A percentile compares a stretch with the other conserved stretches of the same genome.
phyloP scores from a whole-genome alignment of 1,284 basidiomycete genomes.

The Neotropicomus parvogracilis region DNA sequence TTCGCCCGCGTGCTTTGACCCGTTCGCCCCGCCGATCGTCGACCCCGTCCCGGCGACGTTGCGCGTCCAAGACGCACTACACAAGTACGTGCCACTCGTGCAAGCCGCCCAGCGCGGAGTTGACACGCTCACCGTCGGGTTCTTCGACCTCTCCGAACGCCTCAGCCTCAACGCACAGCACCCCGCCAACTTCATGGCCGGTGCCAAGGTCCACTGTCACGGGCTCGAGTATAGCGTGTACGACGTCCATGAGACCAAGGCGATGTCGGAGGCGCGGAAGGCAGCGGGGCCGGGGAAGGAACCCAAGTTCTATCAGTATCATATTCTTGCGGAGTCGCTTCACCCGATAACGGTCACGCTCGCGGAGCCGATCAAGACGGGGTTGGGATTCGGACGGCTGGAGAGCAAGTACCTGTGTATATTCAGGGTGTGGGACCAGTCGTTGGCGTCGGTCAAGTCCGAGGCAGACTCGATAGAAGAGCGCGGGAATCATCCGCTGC shows the following conservation, averaged over 20 bases:
- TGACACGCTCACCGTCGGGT: slow-evolving; percentile 12
- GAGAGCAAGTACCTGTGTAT: slow-evolving; percentile 18
- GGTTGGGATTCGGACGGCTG: slow-evolving; percentile 17
- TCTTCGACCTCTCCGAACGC: slow-evolving; percentile 23
- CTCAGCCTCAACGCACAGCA: slow-evolving; percentile 21
- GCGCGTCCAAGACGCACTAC: background rate
- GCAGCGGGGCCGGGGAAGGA: background rate
- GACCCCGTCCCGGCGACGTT: slow-evolving; percentile 19
- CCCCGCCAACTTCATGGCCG: slow-evolving; percentile 21
- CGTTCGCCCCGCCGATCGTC: slow-evolving; percentile 15
- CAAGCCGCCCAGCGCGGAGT: slow-evolving; percentile 11
- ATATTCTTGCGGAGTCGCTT: slow-evolving; percentile 14
- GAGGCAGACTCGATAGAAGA: background rate
- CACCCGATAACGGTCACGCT: slow-evolving; percentile 22
- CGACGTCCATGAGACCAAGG: slow-evolving; percentile 19
- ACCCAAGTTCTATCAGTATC: slow-evolving; percentile 12
- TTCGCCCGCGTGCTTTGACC: slow-evolving; percentile 21
- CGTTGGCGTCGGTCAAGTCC: slow-evolving; percentile 13
- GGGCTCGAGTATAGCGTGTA: slow-evolving; percentile 19
- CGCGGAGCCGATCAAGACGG: slow-evolving; percentile 20
- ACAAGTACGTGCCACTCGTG: slow-evolving; percentile 13
- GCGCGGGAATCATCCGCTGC: slow-evolving; percentile 15
- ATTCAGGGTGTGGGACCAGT: slow-evolving; percentile 22
- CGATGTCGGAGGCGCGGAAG: slow-evolving; percentile 8
- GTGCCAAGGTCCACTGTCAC: slow-evolving; percentile 21